Evolutionary conservation across 345 rosid genomes (phyloP).

Genomic region (Salix viminalis): DNA sequence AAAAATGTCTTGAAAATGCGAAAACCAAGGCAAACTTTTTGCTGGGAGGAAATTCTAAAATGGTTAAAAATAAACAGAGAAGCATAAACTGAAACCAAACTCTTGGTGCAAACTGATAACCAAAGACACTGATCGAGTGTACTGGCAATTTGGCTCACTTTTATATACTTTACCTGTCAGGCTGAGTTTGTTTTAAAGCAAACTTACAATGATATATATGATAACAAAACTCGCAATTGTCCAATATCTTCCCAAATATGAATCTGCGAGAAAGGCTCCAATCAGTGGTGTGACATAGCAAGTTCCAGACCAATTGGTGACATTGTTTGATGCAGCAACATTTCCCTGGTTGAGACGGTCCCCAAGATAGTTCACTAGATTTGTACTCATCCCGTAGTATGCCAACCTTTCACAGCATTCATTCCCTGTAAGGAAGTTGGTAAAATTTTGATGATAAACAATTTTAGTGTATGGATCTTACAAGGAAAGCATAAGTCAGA

Average conservation of each 20-base stretch:
- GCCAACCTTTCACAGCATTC: slow-evolving; percentile 95
- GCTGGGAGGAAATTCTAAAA: not conserved
- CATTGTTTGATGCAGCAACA: slow-evolving; percentile 73
- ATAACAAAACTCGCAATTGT: slow-evolving; percentile 74
- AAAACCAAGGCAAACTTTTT: not conserved
- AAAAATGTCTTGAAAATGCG: not conserved
- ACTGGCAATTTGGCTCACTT: not conserved
- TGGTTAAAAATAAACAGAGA: not conserved
- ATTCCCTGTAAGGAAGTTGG: slow-evolving; percentile 40
- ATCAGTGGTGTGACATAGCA: slow-evolving; percentile 82
- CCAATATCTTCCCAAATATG: slow-evolving; percentile 89
- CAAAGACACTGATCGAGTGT: not conserved
- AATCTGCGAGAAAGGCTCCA: slow-evolving; percentile 93
- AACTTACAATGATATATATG: slow-evolving; percentile 70
- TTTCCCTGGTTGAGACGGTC: slow-evolving; percentile 62
- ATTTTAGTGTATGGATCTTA: not conserved
- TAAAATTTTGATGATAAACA: not conserved
- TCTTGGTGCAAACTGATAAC: not conserved
- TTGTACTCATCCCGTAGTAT: slow-evolving; percentile 98
- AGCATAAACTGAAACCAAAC: not conserved
- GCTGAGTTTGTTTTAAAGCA: not conserved
- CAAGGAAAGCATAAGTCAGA: not conserved
- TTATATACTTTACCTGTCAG: not conserved
- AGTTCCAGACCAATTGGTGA: slow-evolving; percentile 91
- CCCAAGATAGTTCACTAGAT: slow-evolving; percentile 78